phyloP scores from a whole-genome alignment of 768 basidiomycete species.

The Boletus eberwhitei region DNA sequence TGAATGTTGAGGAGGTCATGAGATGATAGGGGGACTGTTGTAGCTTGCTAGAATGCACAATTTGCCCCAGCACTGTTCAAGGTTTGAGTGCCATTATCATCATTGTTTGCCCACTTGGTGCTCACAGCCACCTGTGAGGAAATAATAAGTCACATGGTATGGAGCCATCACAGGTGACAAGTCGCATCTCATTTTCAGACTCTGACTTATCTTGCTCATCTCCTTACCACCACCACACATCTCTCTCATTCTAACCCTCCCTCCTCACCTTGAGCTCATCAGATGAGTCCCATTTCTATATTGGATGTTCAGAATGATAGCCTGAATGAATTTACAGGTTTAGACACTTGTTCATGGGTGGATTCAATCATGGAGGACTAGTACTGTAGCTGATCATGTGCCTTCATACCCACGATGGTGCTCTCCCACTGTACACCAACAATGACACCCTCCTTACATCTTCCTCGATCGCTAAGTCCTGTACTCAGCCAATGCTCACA shows the following conservation, averaged over 20 bases:
- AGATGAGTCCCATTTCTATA: not conserved
- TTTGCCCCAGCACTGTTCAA: no score
- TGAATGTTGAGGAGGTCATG: not conserved
- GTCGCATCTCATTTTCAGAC: not conserved
- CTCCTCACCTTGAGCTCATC: not conserved
- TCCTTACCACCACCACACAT: not conserved
- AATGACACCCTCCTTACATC: no score
- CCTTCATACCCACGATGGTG: no score
- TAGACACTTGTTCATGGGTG: not conserved
- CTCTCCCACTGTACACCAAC: no score
- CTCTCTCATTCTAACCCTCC: not conserved
- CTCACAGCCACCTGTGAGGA: no score
- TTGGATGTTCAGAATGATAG: not conserved
- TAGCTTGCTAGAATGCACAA: no score
- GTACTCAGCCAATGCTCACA: no score
- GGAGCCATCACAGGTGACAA: not conserved
- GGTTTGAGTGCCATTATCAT: no score
- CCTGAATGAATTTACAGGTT: not conserved
- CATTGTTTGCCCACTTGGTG: no score
- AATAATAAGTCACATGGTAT: not conserved
- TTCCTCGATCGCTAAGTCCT: no score
- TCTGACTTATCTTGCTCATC: not conserved
- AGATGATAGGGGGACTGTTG: no score
- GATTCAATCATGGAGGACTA: not conserved
- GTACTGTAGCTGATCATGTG: no score